A percentile compares a stretch with the other conserved stretches of the same genome.
Conservation (phyloP, 2,329 filamentous ascomycete genomes). For the Xylaria sp. region DNA sequence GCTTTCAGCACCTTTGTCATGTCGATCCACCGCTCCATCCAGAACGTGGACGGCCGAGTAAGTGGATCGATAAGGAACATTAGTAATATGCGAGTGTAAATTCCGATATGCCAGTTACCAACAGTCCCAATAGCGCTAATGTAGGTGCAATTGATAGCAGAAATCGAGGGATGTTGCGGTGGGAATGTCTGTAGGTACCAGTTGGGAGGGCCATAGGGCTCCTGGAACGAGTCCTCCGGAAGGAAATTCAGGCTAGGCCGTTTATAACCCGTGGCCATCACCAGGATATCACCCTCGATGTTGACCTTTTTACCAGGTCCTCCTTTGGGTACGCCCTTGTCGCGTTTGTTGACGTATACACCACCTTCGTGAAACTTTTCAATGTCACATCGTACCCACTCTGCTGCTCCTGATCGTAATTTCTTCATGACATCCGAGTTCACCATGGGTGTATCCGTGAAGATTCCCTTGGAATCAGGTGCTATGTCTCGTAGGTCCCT, state of each 20-base stretch:
- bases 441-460: slow-evolving; percentile 87
- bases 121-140: slow-evolving; percentile 83
- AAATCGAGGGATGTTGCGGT: slow-evolving; percentile 76
- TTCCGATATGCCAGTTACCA: slow-evolving; percentile 89
- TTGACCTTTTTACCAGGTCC: slow-evolving; percentile 75
- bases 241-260: slow-evolving; percentile 79
- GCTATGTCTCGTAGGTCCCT: slow-evolving; percentile 80
- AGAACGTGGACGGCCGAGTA: slow-evolving; percentile 74
- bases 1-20: slow-evolving; percentile 80
- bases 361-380: slow-evolving; percentile 71
- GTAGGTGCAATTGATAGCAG: slow-evolving; percentile 84
- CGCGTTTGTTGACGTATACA: slow-evolving; percentile 76
- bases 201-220: slow-evolving; percentile 81
- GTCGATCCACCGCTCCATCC: slow-evolving; percentile 90
- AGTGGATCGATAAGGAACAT: slow-evolving; percentile 88
- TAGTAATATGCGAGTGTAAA: slow-evolving; percentile 85
- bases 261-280: slow-evolving; percentile 86
- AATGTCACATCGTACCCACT: slow-evolving; percentile 87
- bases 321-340: slow-evolving; percentile 78
- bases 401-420: slow-evolving; percentile 75
- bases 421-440: slow-evolving; percentile 84
- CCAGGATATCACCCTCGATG: slow-evolving; percentile 78
- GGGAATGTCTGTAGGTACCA: slow-evolving; percentile 93
- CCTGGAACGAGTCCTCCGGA: slow-evolving; percentile 76
- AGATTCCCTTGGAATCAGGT: slow-evolving; percentile 77